Conservation (phyloP, 2,329 filamentous ascomycete genomes). For the Calonectria crousiana region DNA sequence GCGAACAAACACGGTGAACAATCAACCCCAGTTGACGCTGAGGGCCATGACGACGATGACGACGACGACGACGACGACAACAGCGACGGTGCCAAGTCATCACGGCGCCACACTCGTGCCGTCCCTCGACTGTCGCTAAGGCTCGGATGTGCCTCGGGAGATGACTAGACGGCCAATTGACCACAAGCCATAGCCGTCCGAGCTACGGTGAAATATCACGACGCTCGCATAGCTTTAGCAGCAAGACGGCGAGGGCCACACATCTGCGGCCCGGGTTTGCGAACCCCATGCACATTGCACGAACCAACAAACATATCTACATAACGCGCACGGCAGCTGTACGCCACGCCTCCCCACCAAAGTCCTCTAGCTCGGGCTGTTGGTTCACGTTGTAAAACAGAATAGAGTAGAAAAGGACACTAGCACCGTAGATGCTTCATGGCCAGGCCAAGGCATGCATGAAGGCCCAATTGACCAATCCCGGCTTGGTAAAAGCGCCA, state of each 20-base stretch:
- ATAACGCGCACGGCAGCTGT: not conserved
- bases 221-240: not conserved
- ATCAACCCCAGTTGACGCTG: not conserved
- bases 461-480: slow-evolving; percentile 5
- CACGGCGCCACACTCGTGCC: slow-evolving; percentile 14
- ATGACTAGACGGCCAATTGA: not conserved
- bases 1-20: not conserved
- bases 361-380: not conserved
- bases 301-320: slow-evolving; percentile 2
- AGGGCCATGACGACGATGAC: not conserved
- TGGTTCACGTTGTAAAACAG: not conserved
- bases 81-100: slow-evolving; percentile 16
- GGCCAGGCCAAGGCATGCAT: slow-evolving; percentile 1
- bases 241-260: slow-evolving; percentile 16
- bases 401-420: not conserved
- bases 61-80: too few species aligned
- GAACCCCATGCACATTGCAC: not conserved
- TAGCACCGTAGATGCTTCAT: not conserved
- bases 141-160: not conserved
- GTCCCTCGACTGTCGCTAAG: slow-evolving; percentile 3
- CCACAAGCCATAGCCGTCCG: not conserved
- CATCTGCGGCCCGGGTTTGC: not conserved
- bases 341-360: slow-evolving; percentile 1
- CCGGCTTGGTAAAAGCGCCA: not conserved
- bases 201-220: not conserved